Evolutionary conservation across 2,329 filamentous ascomycete species (phyloP), one percentile per base, ranked within the genome.

Genomic region (Hypomyces rosellus): DNA sequence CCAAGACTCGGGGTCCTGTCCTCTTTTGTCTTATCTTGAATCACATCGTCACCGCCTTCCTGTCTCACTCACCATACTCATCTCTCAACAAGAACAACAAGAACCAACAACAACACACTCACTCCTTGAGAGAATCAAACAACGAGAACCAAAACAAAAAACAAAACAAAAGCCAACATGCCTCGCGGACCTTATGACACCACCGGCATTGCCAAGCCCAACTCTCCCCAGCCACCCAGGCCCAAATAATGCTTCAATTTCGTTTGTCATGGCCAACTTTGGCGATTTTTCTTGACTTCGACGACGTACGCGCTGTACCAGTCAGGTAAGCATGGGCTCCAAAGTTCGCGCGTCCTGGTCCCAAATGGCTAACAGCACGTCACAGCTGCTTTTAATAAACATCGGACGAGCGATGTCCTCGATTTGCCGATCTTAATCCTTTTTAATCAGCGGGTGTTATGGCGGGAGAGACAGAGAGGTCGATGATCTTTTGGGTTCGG

Each of bases 181-280:
- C 55, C 63, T 36, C 65, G 67, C 42, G 67, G 67, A 47, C 67
- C 67, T 2, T 69, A 69, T 52, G 67, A 69, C 50, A 65, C 62
- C n/a, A 69, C 67, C 46, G 67, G 67, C 51, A 59, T 69, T 39
- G 52, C 59, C 46, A 69, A 68, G 61, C 66, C 67, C 48, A 65
- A 52, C 56, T 57, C 58, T 25, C 65, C 67, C 43, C 67, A 68
- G 53, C 67, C 64, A 12, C 65, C 65, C 12, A 69, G 65, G 57
- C 55, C 63, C 16, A 55, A 60, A 51, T 63, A 60, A 51, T 49
- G 41, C 9, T n/a, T 42, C 43, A 46, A 15, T 42, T 22, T 39
- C 3, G 38, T 38, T 15, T 52, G 14, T 20, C 34, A 38, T 22
- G 15, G 39, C 34, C 44, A 36, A 47, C 46, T n/a, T 50, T 41